Evolutionary conservation across 1,284 basidiomycete genomes (phyloP), one percentile per base, ranked within the genome.

Genomic region (Cutaneotrichosporon dermatis): DNA sequence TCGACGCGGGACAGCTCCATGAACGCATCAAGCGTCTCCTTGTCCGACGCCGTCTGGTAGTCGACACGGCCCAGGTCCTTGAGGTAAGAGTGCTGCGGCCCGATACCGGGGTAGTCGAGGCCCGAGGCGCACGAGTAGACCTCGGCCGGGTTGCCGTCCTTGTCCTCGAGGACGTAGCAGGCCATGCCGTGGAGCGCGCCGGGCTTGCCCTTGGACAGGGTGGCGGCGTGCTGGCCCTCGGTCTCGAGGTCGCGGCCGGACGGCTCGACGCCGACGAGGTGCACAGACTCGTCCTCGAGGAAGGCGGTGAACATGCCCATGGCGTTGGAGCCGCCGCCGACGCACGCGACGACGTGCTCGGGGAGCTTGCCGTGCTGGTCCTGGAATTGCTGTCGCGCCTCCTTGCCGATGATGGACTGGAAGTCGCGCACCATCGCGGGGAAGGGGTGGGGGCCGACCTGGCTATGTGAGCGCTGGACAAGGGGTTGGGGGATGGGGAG

Each of bases 221-320:
- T 97, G 4, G 96, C 96, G 57, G 92, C 95, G 79, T 99, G 95
- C 33, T 83, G 82, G 55, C 86, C 84, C 13, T 91, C 90, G 65
- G 93, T 86, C 56, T 89, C 81, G 65, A 92, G 88, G 86, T 90
- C 95, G 80, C 97, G 90, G 62, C 96, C 89, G 64, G 92, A 89
- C 58, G 93, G 96, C 76, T 96, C 94, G 15, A 97, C 92, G 66
- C 93, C 93, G 43, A 97, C 80, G 40, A 97, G 80, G 43, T 87
- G 82, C 13, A 97, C 92, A 55, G 76, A 80, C 76, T 88, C 86
- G 73, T 97, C 90, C 4, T 82, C 80, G 73, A 97, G 92, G 79
- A 97, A 97, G 65, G 95, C 89, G 76, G 89, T 90, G 83, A 97
- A 97, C 3, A 92, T 88, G 40, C 96, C 96, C 43, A 99, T 99